Conservation (phyloP, 2,329 filamentous ascomycete species). For the Cladophialophora yegresii region DNA sequence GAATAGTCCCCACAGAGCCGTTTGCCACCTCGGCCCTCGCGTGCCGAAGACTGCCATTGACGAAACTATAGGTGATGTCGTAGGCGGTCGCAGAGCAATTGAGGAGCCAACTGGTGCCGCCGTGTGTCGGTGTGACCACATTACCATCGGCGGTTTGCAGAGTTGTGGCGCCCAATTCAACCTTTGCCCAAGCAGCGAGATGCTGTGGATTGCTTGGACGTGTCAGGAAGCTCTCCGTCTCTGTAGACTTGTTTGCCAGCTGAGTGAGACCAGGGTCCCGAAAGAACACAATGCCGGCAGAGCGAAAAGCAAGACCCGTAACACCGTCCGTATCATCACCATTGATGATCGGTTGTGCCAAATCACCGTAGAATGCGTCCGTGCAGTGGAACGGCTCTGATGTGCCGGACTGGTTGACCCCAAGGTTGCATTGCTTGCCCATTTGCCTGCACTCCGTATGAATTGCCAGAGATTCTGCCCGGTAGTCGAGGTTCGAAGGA, state of each 20-base stretch:
- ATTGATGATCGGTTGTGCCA: conserved; percentile 6
- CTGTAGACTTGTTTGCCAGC: background rate
- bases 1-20: conserved; percentile 8
- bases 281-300: conserved; percentile 2
- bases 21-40: conserved; percentile 10
- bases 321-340: background rate
- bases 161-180: background rate
- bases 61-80: conserved; percentile 34
- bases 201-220: conserved; percentile 12
- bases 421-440: conserved; percentile 28
- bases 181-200: conserved; percentile 12
- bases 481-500: conserved; percentile 28
- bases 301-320: background rate
- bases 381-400: conserved; percentile 21
- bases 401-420: conserved; percentile 18
- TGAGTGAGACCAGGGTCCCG: background rate
- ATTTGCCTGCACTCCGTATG: conserved; percentile 32
- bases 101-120: conserved; percentile 25
- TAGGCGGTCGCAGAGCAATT: conserved; percentile 35
- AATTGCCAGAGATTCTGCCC: conserved; percentile 31
- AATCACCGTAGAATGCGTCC: conserved; percentile 12
- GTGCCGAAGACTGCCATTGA: conserved; percentile 26
- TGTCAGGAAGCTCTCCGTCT: conserved; percentile 7
- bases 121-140: conserved; percentile 13
- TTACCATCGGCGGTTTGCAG: conserved; percentile 6